Conservation (phyloP, 352 stramenopile genomes). For the Hyaloperonospora brassicae region DNA sequence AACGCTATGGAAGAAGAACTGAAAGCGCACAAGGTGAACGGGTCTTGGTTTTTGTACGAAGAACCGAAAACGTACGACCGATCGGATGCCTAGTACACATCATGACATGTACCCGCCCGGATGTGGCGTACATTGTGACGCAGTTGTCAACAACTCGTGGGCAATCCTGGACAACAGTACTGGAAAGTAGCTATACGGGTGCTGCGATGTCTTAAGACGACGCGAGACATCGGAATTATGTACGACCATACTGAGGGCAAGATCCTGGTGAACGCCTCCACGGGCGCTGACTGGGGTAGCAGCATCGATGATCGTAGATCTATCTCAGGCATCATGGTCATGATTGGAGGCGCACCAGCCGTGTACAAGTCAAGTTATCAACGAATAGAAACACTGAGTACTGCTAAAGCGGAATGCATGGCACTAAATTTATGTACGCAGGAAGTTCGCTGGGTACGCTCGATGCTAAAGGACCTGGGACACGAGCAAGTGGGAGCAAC, state of each 20-base stretch:
- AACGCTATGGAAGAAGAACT: background rate
- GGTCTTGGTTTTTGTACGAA: background rate
- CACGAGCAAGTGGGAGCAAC: background rate
- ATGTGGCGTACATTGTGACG: background rate
- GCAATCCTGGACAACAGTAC: background rate
- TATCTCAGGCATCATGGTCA: slow-evolving; percentile 1
- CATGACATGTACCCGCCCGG: background rate
- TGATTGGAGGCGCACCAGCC: background rate
- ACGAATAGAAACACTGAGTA: background rate
- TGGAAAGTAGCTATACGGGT: slow-evolving; percentile 1
- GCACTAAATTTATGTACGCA: slow-evolving; percentile 1
- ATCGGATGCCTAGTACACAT: slow-evolving; percentile 1
- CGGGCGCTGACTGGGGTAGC: background rate
- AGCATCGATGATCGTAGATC: background rate
- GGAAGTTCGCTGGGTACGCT: background rate
- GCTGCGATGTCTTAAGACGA: background rate
- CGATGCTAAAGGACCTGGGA: slow-evolving; percentile 1
- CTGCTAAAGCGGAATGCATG: background rate
- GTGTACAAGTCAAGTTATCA: slow-evolving; percentile 2
- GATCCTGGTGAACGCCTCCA: background rate
- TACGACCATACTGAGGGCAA: background rate
- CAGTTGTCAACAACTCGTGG: background rate
- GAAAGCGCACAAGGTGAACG: background rate
- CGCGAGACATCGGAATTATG: background rate
- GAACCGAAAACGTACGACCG: background rate